Evolutionary conservation across 2,329 filamentous ascomycete genomes (phyloP), one percentile per base, ranked within the genome.

Genomic region (Xylaria sp.): DNA sequence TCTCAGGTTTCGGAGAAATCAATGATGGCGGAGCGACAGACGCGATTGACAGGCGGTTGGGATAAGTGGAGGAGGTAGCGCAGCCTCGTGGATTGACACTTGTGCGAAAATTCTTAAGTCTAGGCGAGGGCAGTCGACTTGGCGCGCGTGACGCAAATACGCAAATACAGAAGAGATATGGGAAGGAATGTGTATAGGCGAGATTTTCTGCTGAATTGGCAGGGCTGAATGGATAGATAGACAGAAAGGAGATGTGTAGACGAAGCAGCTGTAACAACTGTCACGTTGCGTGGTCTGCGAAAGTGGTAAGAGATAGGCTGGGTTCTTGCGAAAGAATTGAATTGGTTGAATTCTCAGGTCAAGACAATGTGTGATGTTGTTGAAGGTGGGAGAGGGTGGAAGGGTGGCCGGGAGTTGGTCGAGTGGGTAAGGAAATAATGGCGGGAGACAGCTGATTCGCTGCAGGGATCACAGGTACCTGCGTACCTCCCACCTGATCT

Each of bases 291-390:
- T 11, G 11, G 9, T 11, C 16, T 34, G 29, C 11, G 29, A 34
- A 34, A 34, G 29, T n/a, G 29, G 9, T 21, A 24, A 39, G 42
- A 40, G 48, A 38, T 16, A 16, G 18, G 9, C 24, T 42, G 19
- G 19, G 29, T 7, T 34, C 8, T 44, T 51, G 47, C 40, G 47
- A 44, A 34, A 26, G 50, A 44, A 48, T 41, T 29, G 47, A 17
- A 47, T 50, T 59, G 56, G 41, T 42, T 44, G 34, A 54, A 39
- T 48, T 58, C 39, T 50, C 53, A 51, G 22, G 49, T 38, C 50
- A 43, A 51, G 44, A 54, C 51, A 53, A 57, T 48, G 41, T 40
- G 50, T 51, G 48, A 47, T 39, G 42, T 18, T 21, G 24, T 40
- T 34, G 37, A 2, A 48, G 46, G 38, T 56, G 44, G 49, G 29